These are phyloP conservation scores for Epichloe scottii DNA, from an alignment of 2,329 filamentous ascomycete genomes.

Conservation along the genomic window DNA sequence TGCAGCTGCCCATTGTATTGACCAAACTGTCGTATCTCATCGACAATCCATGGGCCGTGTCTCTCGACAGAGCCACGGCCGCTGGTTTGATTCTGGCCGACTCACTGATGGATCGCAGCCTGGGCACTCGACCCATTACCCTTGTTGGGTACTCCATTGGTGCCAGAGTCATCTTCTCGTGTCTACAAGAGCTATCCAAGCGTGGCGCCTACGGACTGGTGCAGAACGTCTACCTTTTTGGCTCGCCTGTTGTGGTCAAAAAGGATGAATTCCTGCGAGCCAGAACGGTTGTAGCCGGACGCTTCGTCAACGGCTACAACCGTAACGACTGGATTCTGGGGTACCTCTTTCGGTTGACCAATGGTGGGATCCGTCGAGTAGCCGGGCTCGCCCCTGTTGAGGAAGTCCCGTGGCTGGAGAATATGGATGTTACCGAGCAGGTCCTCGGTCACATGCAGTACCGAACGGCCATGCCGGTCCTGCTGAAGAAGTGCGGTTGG, in stretches of 20 bases:
- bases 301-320: slow-evolving; percentile 90
- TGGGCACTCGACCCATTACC: slow-evolving; percentile 83
- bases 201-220: slow-evolving; percentile 77
- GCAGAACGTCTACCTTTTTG: slow-evolving; percentile 93
- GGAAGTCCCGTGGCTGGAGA: slow-evolving; percentile 70
- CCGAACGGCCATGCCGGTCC: slow-evolving; percentile 76
- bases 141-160: slow-evolving; percentile 92
- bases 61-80: slow-evolving; percentile 74
- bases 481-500: slow-evolving; percentile 84
- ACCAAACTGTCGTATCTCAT: slow-evolving; percentile 94
- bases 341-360: slow-evolving; percentile 90
- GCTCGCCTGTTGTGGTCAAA: slow-evolving; percentile 82
- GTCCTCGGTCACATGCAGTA: slow-evolving; percentile 96
- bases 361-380: slow-evolving; percentile 78
- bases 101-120: slow-evolving; percentile 79
- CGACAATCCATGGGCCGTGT: slow-evolving; percentile 98
- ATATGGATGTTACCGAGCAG: slow-evolving; percentile 72
- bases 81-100: slow-evolving; percentile 90
- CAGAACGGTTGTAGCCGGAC: slow-evolving; percentile 74
- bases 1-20: slow-evolving; percentile 83
- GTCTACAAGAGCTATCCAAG: slow-evolving; percentile 71
- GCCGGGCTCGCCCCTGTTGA: slow-evolving; percentile 73
- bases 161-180: slow-evolving; percentile 83
- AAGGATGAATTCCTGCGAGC: slow-evolving; percentile 77
- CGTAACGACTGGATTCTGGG: slow-evolving; percentile 94